These are phyloP conservation scores for Cunninghamia lanceolata DNA, from an alignment of 75 land plant species.

Conservation along the genomic window DNA sequence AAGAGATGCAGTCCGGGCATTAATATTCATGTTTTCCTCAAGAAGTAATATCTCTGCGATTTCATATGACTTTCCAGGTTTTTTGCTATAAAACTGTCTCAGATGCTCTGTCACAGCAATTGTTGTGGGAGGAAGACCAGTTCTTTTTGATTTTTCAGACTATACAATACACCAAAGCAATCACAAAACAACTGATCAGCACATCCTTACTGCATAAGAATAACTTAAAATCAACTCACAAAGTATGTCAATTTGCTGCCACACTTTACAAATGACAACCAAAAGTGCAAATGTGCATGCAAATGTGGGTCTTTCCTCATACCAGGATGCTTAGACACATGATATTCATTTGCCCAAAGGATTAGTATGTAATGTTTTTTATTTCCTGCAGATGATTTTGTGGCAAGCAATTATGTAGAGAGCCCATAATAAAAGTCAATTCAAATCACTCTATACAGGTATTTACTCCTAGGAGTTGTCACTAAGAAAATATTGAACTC, in stretches of 20 bases:
- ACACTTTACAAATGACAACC: not conserved
- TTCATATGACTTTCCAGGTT: slow-evolving; percentile 11
- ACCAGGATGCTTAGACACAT: not conserved
- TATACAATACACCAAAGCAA: slow-evolving; percentile 18
- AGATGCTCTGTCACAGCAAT: slow-evolving; percentile 52
- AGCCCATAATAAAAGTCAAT: not conserved
- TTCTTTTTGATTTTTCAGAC: slow-evolving; percentile 82
- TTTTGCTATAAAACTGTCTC: slow-evolving; percentile 19
- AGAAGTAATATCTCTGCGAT: slow-evolving; percentile 50
- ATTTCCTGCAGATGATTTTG: not conserved
- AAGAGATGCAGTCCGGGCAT: slow-evolving; percentile 68
- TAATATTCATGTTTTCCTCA: slow-evolving; percentile 78
- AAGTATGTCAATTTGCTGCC: not conserved
- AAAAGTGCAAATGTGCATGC: not conserved
- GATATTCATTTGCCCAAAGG: not conserved
- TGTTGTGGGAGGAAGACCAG: slow-evolving; percentile 59
- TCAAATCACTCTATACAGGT: not conserved
- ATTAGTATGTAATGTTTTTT: not conserved
- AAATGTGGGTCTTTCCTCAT: not conserved
- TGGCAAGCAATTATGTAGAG: not conserved
- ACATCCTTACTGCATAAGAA: not conserved
- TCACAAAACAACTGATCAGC: not conserved
- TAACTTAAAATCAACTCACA: not conserved
- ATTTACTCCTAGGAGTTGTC: too few species aligned
- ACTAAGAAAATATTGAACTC: too few species aligned